Base-by-base conservation (phyloP, 768 basidiomycete species). In the Suillus paluster region DNA sequence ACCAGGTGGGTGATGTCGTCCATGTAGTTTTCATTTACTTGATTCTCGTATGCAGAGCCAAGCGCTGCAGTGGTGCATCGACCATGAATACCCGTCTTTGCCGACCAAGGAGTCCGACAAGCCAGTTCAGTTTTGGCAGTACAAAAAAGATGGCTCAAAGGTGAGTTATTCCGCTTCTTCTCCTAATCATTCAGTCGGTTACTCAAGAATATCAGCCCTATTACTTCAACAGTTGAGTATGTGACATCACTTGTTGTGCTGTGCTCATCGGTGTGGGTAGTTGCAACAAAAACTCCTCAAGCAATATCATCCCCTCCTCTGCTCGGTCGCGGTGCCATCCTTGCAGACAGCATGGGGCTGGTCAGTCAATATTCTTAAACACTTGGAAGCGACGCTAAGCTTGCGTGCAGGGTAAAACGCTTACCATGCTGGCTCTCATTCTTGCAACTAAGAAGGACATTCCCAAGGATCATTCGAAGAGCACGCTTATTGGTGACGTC, bases 51-150 rank as follows among this genome's bases (percentile, higher is more conserved):
- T 27, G 5, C 59, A 95, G 93, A 87, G 78, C 55, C 93, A 95
- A 85, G 94, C 87, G 1, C 74, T 95, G 48, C 85, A 89, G 68
- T 97, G 95, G 95, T 92, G 92, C 67, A 81, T 96, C 33, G 83
- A 87, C 17, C 85, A 80, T 30, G 95, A 97, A 73, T 86, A 92
- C 68, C 95, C 95, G 0, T 73, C 75, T 42, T 75, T 95, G 14
- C 95, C 95, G 2, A 83, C 79, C 61, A 83, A 77, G 36, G 86
- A 87, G 55, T 71, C 73, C 0, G 94, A 95, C 61, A 83, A 81
- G 39, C 89, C 93, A 0, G 91, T 94, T 1, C 95, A 97, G 73
- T 95, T 97, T 68, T 97, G 95, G 95, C 88, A 93, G 68, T 73
- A 88, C 33, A 83, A 77, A 68, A 88, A 84, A 69, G 78, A 73